Evolutionary conservation across 495 filamentous ascomycete genomes (phyloP), one percentile per base, ranked within the genome.

Genomic region (Achaetomiella virescens): DNA sequence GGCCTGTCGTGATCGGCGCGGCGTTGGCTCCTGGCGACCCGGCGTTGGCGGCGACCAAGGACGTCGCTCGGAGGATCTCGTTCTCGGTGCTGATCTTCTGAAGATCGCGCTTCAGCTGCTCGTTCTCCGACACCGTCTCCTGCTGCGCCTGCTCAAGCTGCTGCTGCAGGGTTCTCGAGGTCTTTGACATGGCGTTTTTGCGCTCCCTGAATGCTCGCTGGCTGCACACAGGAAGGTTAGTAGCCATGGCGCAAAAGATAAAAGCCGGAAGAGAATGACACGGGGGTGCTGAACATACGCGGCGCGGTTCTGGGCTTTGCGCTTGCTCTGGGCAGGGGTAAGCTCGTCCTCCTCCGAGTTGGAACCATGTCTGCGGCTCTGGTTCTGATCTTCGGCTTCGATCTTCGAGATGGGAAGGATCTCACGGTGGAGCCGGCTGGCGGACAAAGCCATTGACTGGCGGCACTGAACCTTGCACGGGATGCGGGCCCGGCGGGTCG

Each of bases 201-300:
- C 93, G 87, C 69, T 98, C 93, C 54, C 93, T 90, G 69, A 97
- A 98, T 44, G 93, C 93, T 64, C 93, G 86, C 75, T 98, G 93
- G 31, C 92, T 97, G 55, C 10, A 55, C 0, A 45, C 10, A 3
- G n/a, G 42, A 58, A 62, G 61, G 31, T 20, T 22, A n/a, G 33
- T 11, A 20, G 22, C 18, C 2, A 20, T 17, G 21, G 17, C 25
- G 17, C 18, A 52, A 21, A 9, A 15, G 17, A 8, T 7, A 6
- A 52, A 7, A 2, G 7, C 7, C 20, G 18, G 22, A n/a, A n/a
- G 17, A 24, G 24, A 25, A 3, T 3, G 29, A 20, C 2, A 22
- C 6, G 2, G n/a, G 37, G 17, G 4, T 25, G n/a, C 0, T 9
- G 27, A 59, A 84, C 89, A 67, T 86, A 97, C 92, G 92, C 92